Conservation (phyloP, 371 early-diverging fungal species). For the Mortierella sp. region DNA sequence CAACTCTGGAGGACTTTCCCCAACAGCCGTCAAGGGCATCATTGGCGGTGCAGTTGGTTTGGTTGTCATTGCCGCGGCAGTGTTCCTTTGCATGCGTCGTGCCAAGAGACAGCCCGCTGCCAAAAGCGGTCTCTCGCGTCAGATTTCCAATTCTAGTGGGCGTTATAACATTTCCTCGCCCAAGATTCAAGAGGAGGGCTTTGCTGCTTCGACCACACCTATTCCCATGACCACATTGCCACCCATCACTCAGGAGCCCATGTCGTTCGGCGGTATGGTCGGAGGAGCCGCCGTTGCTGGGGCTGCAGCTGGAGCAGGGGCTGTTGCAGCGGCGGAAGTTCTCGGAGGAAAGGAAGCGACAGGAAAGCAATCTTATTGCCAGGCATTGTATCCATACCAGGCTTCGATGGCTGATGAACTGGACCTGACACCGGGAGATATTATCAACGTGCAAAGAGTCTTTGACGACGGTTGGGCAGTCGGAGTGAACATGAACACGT, state of each 20-base stretch:
- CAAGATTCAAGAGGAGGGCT: constrained; percentile 39
- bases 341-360: constrained; percentile 2
- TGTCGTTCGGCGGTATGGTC: constrained; percentile 7
- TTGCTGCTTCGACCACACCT: constrained; percentile 10
- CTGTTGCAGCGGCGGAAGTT: constrained; percentile 5
- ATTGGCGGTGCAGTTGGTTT: constrained; percentile 34
- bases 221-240: constrained; percentile 41
- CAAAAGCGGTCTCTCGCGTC: constrained; percentile 10
- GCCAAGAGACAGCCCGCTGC: background rate
- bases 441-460: constrained; percentile 66
- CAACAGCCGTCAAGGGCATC: constrained; percentile 11
- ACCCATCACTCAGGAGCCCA: constrained; percentile 5
- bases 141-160: constrained; percentile 28
- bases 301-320: constrained; percentile 9
- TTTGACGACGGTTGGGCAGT: constrained; percentile 83
- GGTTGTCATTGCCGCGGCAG: constrained; percentile 8
- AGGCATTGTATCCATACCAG: constrained; percentile 68
- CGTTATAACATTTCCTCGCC: constrained; percentile 40
- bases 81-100: constrained; percentile 28
- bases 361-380: constrained; percentile 40
- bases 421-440: constrained; percentile 71
- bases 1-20: constrained; percentile 5
- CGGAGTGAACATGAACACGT: constrained; percentile 74
- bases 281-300: constrained; percentile 15
- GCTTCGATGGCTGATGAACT: constrained; percentile 78